phyloP scores from a whole-genome alignment of 2,329 filamentous ascomycete species.

The Catunica adiposa region DNA sequence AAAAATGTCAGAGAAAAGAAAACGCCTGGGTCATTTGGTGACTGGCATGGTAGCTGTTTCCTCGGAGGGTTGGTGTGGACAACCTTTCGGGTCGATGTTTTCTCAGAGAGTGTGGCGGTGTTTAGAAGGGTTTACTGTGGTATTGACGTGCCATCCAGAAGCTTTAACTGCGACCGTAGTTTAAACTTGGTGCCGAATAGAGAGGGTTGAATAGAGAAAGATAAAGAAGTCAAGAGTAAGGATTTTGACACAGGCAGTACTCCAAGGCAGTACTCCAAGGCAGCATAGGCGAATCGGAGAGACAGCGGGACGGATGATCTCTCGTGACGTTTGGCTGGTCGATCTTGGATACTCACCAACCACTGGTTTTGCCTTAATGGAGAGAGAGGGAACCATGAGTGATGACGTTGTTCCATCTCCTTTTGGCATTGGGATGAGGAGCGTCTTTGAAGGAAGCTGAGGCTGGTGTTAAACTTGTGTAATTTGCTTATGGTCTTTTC shows the following conservation, averaged over 20 bases:
- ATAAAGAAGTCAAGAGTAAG: too few species aligned
- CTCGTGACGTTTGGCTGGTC: too few species aligned
- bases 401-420: background rate
- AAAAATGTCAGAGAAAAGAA: too few species aligned
- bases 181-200: background rate
- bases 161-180: background rate
- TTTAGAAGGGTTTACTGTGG: background rate
- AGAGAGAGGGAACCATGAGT: background rate
- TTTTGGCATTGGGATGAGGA: background rate
- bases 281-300: too few species aligned
- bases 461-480: background rate
- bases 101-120: background rate
- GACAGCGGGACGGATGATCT: too few species aligned
- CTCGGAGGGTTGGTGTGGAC: background rate
- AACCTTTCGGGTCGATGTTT: background rate
- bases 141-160: background rate
- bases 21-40: background rate
- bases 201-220: too few species aligned
- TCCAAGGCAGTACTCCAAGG: too few species aligned
- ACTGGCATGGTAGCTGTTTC: background rate
- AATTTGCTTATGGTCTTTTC: background rate
- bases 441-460: background rate
- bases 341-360: background rate
- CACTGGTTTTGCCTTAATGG: background rate
- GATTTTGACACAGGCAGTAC: too few species aligned